Conservation (phyloP, 345 rosid genomes). For the Hibiscus mutabilis region DNA sequence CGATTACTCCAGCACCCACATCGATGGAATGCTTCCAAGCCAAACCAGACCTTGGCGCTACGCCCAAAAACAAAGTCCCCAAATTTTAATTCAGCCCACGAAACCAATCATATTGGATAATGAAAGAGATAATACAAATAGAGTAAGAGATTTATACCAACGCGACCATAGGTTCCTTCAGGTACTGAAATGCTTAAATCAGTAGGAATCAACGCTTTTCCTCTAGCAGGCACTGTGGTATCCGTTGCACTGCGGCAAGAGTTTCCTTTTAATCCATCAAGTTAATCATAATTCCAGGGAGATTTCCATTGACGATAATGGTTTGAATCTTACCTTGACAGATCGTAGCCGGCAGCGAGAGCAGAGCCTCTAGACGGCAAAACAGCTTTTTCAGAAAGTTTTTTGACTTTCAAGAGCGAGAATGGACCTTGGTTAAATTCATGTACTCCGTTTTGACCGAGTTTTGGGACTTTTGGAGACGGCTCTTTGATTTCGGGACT, state of each 20-base stretch:
- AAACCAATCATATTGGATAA: background rate
- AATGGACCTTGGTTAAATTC: background rate
- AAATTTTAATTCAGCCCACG: background rate
- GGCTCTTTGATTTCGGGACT: constrained; percentile 29
- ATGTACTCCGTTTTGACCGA: constrained; percentile 29
- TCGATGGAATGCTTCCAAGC: constrained; percentile 55
- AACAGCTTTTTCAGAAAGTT: constrained; percentile 67
- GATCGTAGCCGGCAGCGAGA: constrained; percentile 80
- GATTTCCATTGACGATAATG: background rate
- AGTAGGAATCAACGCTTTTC: constrained; percentile 68
- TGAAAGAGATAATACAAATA: background rate
- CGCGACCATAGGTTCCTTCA: constrained; percentile 69
- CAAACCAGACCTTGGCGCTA: constrained; percentile 55
- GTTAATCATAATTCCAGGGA: background rate
- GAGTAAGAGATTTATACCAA: constrained; percentile 30
- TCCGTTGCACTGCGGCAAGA: constrained; percentile 39
- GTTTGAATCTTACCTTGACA: constrained; percentile 29
- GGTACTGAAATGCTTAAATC: constrained; percentile 70
- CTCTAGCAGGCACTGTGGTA: constrained; percentile 70
- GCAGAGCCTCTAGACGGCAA: constrained; percentile 63
- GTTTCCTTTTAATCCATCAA: background rate
- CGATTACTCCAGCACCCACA: constrained; percentile 20
- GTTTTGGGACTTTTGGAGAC: constrained; percentile 37
- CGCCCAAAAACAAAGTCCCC: background rate
- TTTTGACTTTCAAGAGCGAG: constrained; percentile 48